phyloP scores from a whole-genome alignment of 805 yeast genomes.

The Saturnispora zaruensis region DNA sequence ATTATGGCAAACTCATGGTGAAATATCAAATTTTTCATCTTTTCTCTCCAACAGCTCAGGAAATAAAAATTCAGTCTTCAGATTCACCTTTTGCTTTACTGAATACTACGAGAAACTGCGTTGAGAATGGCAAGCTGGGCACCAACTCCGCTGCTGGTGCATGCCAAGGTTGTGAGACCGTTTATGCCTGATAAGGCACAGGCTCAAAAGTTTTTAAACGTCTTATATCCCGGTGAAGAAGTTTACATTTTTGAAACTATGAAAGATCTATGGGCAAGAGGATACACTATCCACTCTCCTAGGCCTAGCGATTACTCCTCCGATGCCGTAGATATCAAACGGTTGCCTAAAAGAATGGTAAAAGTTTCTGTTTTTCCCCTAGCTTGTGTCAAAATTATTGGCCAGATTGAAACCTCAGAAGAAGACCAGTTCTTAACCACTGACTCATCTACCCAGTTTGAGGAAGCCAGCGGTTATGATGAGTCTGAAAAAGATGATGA shows the following conservation, averaged over 20 bases:
- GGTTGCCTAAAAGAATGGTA: constrained; percentile 48
- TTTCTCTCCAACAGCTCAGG: neutral
- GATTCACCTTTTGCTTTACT: neutral
- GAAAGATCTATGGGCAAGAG: constrained; percentile 61
- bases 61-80: neutral
- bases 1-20: neutral
- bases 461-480: constrained; percentile 10
- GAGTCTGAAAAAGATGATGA: constrained; percentile 11
- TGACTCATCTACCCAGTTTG: constrained; percentile 5
- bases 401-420: constrained; percentile 24
- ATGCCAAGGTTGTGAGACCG: constrained; percentile 1
- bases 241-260: constrained; percentile 14
- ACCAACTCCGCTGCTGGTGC: neutral
- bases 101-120: no score
- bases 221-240: constrained; percentile 12
- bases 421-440: neutral
- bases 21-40: neutral
- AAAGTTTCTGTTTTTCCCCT: constrained; percentile 55
- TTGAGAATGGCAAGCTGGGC: constrained; percentile 2
- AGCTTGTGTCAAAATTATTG: constrained; percentile 40
- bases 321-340: constrained; percentile 52
- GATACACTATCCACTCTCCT: constrained; percentile 61
- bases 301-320: constrained; percentile 60
- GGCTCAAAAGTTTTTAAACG: constrained; percentile 2
- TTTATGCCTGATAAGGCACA: neutral